Base-by-base conservation (phyloP, 2,329 filamentous ascomycete species). In the Cryphonectria naterciae region DNA sequence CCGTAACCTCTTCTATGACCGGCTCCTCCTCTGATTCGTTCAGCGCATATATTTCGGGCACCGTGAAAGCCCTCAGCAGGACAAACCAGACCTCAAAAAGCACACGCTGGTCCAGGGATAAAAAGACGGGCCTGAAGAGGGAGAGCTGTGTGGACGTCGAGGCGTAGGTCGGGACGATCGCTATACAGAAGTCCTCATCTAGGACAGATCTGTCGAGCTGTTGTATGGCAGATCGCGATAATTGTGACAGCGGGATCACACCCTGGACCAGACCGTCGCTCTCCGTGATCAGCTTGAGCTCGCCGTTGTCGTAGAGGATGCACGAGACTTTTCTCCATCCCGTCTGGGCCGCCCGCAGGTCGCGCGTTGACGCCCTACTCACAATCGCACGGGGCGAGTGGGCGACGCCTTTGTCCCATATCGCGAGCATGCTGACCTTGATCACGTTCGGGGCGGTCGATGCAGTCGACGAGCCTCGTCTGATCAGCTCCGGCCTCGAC, bases 61-160 rank as follows among this genome's bases (percentile, higher is more conserved):
- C 91, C 0, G 95, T 94, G 79, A 98, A 98, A 0, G 95, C 94
- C 73, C 95, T 89, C 41, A 99, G 81, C 13, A 99, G 84, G 8
- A 97, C 95, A 77, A 97, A 95, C 96, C 96, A 99, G 17, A 98
- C 96, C 79, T 99, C 96, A 76, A 97, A 97, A n/a, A 97, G 85
- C 8, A 97, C 90, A 58, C 95, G 89, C 37, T 89, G 95, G 75
- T 98, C 95, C 61, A 98, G 82, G 4, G 93, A 92, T 46, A 99
- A 85, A 78, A 97, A 98, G 49, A 98, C 91, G 0, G 96, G 95
- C n/a, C 93, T 90, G 71, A 94, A 91, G 39, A 95, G 88, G 8
- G 92, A 92, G 69, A 95, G 85, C 25, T 92, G 88, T 2, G 89
- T 92, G 1, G 93, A 88, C 28, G 89, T 89, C 13, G 92, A 87